Evolutionary conservation across 2,329 filamentous ascomycete genomes (phyloP), one percentile per base, ranked within the genome.

Genomic region (Emmonsiellopsis sp.): DNA sequence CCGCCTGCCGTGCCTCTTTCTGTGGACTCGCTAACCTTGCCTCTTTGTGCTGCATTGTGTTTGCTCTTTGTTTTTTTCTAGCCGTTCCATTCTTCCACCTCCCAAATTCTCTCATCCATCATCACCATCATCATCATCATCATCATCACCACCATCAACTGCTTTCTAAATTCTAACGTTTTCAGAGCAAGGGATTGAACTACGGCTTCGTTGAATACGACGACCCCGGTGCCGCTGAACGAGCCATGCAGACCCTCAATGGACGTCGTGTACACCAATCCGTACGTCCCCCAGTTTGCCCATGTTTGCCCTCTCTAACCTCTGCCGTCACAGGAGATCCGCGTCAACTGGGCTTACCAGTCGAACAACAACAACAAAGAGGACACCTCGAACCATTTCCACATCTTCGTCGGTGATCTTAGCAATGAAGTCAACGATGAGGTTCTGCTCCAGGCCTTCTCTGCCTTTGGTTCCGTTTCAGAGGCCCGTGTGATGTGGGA

Each of bases 401-500:
- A 98, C 72, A 96, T 98, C 67, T 98, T 98, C 62, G 93, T 98
- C 54, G 93, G 93, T 57, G 93, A 98, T 68, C 75, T 98, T 54
- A 96, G 91, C 63, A 98, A 98, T 67, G 93, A 98, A 72, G 93
- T 98, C 70, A 98, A 98, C 64, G 93, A 98, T 64, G 93, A 98
- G 67, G 83, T 96, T 51, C 80, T 98, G 20, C 78, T 87, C 13
- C 91, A 96, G 72, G 93, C 93, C 10, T 98, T 98, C 73, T 94
- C 89, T 47, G 89, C 89, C 44, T 98, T 97, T 70, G 93, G 93
- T 41, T 89, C 85, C 10, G 91, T 98, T 48, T 98, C 93, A 2
- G 93, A 98, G 73, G 93, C 93, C 56, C 90, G 93, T 65, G 93
- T 98, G 59, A 98, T 98, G 93, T 98, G 93, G 93, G 93, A 98